A percentile compares a stretch with the other conserved stretches of the same genome.
Evolutionary conservation across 768 basidiomycete genomes (phyloP).

Genomic region (Zangia roseola): DNA sequence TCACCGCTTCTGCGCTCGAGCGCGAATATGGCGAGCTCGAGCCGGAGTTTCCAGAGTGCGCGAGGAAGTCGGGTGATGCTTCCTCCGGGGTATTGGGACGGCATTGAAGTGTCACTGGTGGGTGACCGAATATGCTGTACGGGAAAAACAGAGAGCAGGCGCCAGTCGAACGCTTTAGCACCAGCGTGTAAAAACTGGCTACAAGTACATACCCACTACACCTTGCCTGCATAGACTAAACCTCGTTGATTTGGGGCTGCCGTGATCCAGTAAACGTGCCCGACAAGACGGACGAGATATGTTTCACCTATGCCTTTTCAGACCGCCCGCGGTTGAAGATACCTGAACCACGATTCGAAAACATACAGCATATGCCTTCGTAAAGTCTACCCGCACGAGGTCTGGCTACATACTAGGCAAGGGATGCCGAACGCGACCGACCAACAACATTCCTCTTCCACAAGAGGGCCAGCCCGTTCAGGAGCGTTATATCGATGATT

Average conservation of each 20-base stretch:
- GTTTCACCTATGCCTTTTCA: slow-evolving; percentile 63
- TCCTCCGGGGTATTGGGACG: not conserved
- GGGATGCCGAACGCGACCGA: slow-evolving; percentile 41
- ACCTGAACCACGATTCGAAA: slow-evolving; percentile 47
- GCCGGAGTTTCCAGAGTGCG: slow-evolving; percentile 17
- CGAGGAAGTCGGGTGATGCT: slow-evolving; percentile 11
- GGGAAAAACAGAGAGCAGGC: not conserved
- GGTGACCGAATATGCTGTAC: not conserved
- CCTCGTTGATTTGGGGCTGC: not conserved
- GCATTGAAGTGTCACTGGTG: not conserved
- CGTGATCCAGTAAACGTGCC: slow-evolving; percentile 49
- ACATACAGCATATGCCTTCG: slow-evolving; percentile 64
- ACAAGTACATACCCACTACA: slow-evolving; percentile 1
- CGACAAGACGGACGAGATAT: slow-evolving; percentile 61
- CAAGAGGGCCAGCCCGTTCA: slow-evolving; percentile 57
- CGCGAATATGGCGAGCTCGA: slow-evolving; percentile 19
- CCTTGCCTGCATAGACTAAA: not conserved
- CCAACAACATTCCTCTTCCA: slow-evolving; percentile 59
- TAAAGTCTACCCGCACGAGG: slow-evolving; percentile 65
- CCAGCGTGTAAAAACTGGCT: not conserved
- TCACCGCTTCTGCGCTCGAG: slow-evolving; percentile 24
- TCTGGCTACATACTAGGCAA: slow-evolving; percentile 47
- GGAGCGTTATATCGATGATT: slow-evolving; percentile 9
- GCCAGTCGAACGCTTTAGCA: not conserved
- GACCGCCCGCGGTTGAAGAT: slow-evolving; percentile 51